A percentile compares a stretch with the other conserved stretches of the same genome.
Evolutionary conservation across 192 early-diverging fungal genomes (phyloP).

Genomic region (Dispira simplex): DNA sequence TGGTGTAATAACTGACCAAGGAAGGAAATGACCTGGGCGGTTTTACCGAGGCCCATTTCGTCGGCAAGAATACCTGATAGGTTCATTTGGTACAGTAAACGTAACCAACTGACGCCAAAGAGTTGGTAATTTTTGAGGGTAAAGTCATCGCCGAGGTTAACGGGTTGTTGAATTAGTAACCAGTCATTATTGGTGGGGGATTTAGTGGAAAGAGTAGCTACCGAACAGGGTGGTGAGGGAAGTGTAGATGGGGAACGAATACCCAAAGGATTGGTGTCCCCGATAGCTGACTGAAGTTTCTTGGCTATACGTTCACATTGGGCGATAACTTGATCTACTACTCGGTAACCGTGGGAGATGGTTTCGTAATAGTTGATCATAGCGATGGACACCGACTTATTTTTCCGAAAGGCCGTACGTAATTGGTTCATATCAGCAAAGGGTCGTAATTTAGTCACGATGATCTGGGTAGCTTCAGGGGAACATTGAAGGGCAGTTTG

Average conservation of each 20-base stretch:
- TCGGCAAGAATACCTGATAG: constrained; percentile 65
- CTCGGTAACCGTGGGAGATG: constrained; percentile 24
- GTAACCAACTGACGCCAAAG: constrained; percentile 76
- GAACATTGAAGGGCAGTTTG: too few species aligned
- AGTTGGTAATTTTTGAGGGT: constrained; percentile 73
- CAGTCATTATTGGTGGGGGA: too few species aligned
- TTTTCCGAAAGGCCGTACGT: too few species aligned
- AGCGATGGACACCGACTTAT: too few species aligned
- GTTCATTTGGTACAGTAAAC: constrained; percentile 46
- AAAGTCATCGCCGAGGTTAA: constrained; percentile 38
- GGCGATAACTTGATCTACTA: constrained; percentile 26
- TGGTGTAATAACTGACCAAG: constrained; percentile 38
- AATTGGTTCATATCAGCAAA: too few species aligned
- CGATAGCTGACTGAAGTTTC: constrained; percentile 14
- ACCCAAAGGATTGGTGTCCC: too few species aligned
- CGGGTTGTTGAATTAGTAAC: too few species aligned
- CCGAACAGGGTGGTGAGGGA: too few species aligned
- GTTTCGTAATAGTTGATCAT: constrained; percentile 13
- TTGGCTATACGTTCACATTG: constrained; percentile 27
- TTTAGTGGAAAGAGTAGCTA: too few species aligned
- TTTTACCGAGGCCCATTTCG: constrained; percentile 90
- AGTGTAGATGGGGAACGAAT: too few species aligned
- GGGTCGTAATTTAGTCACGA: too few species aligned
- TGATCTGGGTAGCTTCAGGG: too few species aligned
- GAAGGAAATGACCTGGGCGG: constrained; percentile 78